Conservation (phyloP, 257 asterid species). For the Dorcoceras hygrometricum region DNA sequence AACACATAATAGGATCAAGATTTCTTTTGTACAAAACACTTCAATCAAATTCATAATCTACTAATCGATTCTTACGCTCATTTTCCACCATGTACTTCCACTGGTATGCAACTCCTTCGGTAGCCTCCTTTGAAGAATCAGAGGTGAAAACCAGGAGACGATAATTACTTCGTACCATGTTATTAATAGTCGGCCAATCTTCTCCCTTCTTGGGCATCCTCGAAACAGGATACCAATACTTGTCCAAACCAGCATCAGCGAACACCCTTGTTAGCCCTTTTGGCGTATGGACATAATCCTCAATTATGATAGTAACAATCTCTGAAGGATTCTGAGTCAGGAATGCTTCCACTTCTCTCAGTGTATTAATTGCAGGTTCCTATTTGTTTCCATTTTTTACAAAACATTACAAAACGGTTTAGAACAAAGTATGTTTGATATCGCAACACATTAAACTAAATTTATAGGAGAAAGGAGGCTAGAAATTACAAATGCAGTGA, state of each 20-base stretch:
- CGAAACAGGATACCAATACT: conserved; percentile 82
- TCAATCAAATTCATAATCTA: conserved; percentile 24
- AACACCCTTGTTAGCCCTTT: conserved; percentile 80
- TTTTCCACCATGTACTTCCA: conserved; percentile 98
- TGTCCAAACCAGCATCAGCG: conserved; percentile 77
- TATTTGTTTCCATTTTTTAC: conserved; percentile 25
- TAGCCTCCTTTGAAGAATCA: conserved; percentile 83
- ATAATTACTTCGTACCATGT: conserved; percentile 65
- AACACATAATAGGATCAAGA: conserved; percentile 28
- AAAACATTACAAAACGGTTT: conserved; percentile 26
- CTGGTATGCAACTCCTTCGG: conserved; percentile 89
- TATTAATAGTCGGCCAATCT: conserved; percentile 80
- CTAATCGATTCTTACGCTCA: conserved; percentile 54
- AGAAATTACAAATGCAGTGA: conserved; percentile 84
- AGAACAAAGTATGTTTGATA: neutral
- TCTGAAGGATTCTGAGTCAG: conserved; percentile 74
- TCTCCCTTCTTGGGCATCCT: conserved; percentile 90
- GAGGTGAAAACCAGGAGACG: conserved; percentile 90
- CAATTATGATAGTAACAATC: conserved; percentile 84
- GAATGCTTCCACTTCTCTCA: conserved; percentile 93
- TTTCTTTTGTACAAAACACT: conserved; percentile 22
- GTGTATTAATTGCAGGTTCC: conserved; percentile 74
- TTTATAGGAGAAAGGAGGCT: conserved; percentile 9
- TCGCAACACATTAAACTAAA: neutral
- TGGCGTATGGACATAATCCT: conserved; percentile 88